Conservation (phyloP, 805 yeast species). For the Wickerhamiella dianesei region DNA sequence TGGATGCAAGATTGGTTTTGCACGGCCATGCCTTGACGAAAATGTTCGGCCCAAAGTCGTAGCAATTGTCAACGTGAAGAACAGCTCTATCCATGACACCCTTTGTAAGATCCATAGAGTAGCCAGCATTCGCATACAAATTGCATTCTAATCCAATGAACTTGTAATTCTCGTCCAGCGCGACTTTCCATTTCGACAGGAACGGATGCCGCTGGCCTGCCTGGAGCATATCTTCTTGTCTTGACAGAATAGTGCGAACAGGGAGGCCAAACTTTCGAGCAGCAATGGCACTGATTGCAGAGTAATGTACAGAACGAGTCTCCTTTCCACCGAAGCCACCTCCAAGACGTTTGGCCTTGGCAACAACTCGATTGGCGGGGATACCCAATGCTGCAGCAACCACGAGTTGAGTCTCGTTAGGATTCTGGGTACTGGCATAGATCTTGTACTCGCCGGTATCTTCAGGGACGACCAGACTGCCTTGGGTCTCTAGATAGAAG, state of each 20-base stretch:
- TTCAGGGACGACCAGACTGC: slow-evolving; percentile 31
- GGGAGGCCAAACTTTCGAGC: slow-evolving; percentile 33
- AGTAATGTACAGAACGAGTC: slow-evolving; percentile 29
- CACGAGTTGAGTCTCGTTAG: slow-evolving; percentile 32
- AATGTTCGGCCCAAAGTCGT: slow-evolving; percentile 31
- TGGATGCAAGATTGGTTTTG: slow-evolving; percentile 34
- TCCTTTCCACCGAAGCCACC: slow-evolving; percentile 43
- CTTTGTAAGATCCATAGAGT: slow-evolving; percentile 36
- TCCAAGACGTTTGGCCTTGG: slow-evolving; percentile 33
- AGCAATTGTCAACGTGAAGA: slow-evolving; percentile 32
- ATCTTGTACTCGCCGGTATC: slow-evolving; percentile 36
- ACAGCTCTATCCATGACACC: slow-evolving; percentile 39
- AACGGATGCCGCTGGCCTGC: slow-evolving; percentile 39
- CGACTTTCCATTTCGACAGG: slow-evolving; percentile 31
- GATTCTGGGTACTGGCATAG: slow-evolving; percentile 33
- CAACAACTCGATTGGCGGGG: slow-evolving; percentile 31
- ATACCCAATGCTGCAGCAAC: slow-evolving; percentile 34
- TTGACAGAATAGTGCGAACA: slow-evolving; percentile 29
- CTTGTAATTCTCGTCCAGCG: slow-evolving; percentile 30
- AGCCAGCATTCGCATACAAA: slow-evolving; percentile 36
- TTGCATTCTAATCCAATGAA: slow-evolving; percentile 30
- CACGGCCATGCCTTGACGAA: slow-evolving; percentile 29
- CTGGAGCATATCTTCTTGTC: slow-evolving; percentile 34
- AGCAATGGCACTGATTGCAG: slow-evolving; percentile 31
- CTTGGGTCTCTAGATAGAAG: slow-evolving; percentile 37